Conservation (phyloP, 768 basidiomycete genomes). For the Mycena indigotica region DNA sequence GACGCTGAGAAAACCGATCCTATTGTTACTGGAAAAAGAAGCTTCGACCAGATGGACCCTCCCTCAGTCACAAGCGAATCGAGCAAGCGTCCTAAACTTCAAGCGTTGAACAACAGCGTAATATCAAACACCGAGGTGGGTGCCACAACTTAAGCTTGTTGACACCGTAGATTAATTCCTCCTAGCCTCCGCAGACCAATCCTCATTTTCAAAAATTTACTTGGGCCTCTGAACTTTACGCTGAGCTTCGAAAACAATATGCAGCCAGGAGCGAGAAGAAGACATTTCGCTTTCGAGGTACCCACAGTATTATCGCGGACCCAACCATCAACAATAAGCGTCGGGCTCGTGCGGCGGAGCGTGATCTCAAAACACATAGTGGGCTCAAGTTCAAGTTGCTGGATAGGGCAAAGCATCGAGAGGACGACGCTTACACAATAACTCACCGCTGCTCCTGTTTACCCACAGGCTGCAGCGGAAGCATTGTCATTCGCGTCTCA, state of each 20-base stretch:
- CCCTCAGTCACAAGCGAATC: too few species aligned
- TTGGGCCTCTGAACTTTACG: neutral
- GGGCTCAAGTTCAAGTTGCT: constrained; percentile 11
- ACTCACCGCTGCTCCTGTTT: constrained; percentile 15
- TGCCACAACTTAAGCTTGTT: too few species aligned
- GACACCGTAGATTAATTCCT: too few species aligned
- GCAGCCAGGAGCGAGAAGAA: constrained; percentile 2
- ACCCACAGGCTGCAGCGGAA: constrained; percentile 7
- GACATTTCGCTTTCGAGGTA: constrained; percentile 13
- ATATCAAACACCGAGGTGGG: too few species aligned
- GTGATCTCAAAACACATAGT: constrained; percentile 11
- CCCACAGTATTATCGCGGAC: constrained; percentile 19
- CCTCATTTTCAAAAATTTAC: constrained; percentile 2
- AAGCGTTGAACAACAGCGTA: too few species aligned
- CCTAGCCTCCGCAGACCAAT: neutral
- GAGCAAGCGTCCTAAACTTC: too few species aligned
- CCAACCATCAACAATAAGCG: constrained; percentile 16
- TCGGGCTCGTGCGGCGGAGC: constrained; percentile 11
- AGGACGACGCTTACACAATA: constrained; percentile 6
- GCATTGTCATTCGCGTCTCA: constrained; percentile 5
- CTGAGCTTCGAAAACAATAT: constrained; percentile 11
- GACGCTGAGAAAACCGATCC: neutral
- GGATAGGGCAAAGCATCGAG: neutral
- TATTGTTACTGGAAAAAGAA: neutral
- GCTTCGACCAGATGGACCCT: too few species aligned